Conservation (phyloP, 306 rosid genomes). For the Glycine latifolia region DNA sequence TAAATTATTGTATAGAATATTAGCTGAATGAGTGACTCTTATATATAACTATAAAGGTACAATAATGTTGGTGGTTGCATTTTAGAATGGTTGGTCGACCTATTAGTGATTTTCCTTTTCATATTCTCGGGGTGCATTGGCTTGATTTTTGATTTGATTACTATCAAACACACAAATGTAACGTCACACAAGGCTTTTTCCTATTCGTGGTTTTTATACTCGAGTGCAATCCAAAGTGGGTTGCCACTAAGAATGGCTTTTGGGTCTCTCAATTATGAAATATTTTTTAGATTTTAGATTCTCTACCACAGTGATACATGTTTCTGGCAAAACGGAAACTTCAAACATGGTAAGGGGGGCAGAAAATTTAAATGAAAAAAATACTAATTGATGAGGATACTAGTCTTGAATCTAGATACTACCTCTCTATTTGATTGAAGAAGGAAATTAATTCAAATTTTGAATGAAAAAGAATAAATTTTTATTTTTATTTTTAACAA, state of each 20-base stretch:
- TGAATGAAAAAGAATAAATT: no score
- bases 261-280: slow-evolving; percentile 32
- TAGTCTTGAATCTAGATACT: no score
- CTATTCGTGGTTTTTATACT: slow-evolving; percentile 46
- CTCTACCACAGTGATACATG: not conserved
- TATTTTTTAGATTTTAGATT: slow-evolving; percentile 36
- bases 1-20: slow-evolving; percentile 26
- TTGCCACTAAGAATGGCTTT: slow-evolving; percentile 65
- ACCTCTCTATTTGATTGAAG: no score
- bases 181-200: slow-evolving; percentile 51
- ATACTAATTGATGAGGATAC: no score
- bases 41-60: slow-evolving; percentile 40
- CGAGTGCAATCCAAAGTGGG: slow-evolving; percentile 59
- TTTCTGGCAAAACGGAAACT: not conserved
- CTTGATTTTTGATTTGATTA: slow-evolving; percentile 48
- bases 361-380: no score
- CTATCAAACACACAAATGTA: slow-evolving; percentile 38
- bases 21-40: slow-evolving; percentile 50
- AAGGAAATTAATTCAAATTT: no score
- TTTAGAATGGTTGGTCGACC: slow-evolving; percentile 52
- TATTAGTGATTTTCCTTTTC: slow-evolving; percentile 55
- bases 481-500: no score
- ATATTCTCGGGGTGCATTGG: slow-evolving; percentile 14
- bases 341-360: not conserved
- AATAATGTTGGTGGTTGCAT: slow-evolving; percentile 54